phyloP scores from a whole-genome alignment of 1,139 yeast species.

The Torulaspora globosa region DNA sequence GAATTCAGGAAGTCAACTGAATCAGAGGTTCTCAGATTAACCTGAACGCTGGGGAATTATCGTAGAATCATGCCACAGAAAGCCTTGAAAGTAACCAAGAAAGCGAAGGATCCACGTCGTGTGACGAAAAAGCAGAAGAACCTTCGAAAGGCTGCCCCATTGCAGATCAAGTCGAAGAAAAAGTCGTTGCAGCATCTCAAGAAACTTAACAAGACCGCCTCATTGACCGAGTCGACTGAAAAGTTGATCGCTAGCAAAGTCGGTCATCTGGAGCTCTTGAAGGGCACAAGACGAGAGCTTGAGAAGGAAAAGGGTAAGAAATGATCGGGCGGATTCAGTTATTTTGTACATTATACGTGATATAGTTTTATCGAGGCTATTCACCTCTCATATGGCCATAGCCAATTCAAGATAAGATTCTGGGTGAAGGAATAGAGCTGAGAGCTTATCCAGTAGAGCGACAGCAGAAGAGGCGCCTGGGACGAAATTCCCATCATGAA shows the following conservation, averaged over 20 bases:
- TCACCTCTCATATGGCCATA: slow-evolving; percentile 47
- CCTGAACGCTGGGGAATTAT: no score
- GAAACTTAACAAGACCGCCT: slow-evolving; percentile 58
- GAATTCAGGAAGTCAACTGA: background rate
- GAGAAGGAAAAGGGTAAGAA: slow-evolving; percentile 48
- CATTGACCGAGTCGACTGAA: slow-evolving; percentile 71
- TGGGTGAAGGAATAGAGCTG: slow-evolving; percentile 71
- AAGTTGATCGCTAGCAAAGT: slow-evolving; percentile 81
- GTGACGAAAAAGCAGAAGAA: slow-evolving; percentile 45
- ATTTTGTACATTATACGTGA: slow-evolving; percentile 6
- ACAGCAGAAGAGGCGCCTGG: slow-evolving; percentile 80
- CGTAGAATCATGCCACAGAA: slow-evolving; percentile 39
- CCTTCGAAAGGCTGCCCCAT: slow-evolving; percentile 75
- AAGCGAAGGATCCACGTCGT: slow-evolving; percentile 40
- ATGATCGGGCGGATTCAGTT: slow-evolving; percentile 2
- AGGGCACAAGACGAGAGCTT: slow-evolving; percentile 84
- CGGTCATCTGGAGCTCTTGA: slow-evolving; percentile 89
- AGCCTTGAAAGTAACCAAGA: slow-evolving; percentile 39
- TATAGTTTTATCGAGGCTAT: background rate
- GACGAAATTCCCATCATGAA: slow-evolving; percentile 79
- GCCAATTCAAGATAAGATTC: slow-evolving; percentile 64
- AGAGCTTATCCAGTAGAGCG: slow-evolving; percentile 83
- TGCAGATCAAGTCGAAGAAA: slow-evolving; percentile 59
- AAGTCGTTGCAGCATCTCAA: slow-evolving; percentile 49
- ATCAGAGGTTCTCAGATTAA: background rate